Evolutionary conservation across 208 protist species (phyloP).

Genomic region (Acanthamoeba lenticulata): DNA sequence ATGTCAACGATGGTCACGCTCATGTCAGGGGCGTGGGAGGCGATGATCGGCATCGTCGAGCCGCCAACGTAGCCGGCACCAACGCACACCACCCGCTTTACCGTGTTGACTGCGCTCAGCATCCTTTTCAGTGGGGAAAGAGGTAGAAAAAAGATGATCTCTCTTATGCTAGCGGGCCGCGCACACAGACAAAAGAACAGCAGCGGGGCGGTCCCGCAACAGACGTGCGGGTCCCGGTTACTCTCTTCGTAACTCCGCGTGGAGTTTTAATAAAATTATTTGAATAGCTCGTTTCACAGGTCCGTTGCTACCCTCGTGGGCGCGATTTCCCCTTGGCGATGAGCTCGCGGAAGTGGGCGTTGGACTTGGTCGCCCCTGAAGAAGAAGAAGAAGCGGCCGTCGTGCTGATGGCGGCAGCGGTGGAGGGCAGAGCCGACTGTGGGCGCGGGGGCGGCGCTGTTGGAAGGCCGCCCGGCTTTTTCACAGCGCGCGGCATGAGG

Average conservation of each 20-base stretch:
- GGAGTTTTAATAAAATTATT: too few relatives aligned
- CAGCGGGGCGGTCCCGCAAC: too few relatives aligned
- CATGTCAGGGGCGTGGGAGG: constrained; percentile 92
- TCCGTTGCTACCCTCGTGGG: neutral
- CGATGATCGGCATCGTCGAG: constrained; percentile 96
- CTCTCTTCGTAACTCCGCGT: neutral
- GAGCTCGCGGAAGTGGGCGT: constrained; percentile 24
- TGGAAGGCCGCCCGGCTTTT: neutral
- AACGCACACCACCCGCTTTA: neutral
- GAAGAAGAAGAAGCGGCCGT: neutral
- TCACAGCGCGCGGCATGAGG: neutral
- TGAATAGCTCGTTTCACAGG: too few relatives aligned
- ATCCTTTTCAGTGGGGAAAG: neutral
- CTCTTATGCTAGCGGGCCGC: too few relatives aligned
- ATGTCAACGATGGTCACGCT: constrained; percentile 94
- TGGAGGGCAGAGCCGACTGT: neutral
- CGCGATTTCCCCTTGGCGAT: neutral
- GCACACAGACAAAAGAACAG: neutral
- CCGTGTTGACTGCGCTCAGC: neutral
- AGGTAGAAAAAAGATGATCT: neutral
- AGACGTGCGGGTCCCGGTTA: too few relatives aligned
- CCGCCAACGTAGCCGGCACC: constrained; percentile 94
- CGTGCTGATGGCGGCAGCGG: neutral
- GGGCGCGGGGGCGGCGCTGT: neutral
- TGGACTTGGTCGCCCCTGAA: neutral